Percentiles rank a stretch among this genome's conserved stretches.
Conservation (phyloP, 2,329 filamentous ascomycete species). For the Beauveria brongniartii region DNA sequence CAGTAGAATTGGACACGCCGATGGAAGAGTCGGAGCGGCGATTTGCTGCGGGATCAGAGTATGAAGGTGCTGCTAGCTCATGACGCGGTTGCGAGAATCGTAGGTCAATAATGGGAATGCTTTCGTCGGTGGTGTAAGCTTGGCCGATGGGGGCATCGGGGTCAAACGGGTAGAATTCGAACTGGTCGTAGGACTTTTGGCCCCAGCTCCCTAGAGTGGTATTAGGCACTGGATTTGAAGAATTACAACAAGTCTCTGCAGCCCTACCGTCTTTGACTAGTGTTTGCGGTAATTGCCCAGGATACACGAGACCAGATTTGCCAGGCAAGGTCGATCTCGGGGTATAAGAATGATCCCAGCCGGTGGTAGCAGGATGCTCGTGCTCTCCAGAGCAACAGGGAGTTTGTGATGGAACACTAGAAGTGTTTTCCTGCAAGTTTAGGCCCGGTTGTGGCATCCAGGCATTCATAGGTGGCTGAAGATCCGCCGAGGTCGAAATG, state of each 20-base stretch:
- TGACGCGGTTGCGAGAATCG: slow-evolving; percentile 39
- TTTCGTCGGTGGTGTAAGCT: slow-evolving; percentile 54
- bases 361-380: neutral
- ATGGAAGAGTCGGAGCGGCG: slow-evolving; percentile 67
- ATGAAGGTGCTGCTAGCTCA: slow-evolving; percentile 39
- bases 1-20: slow-evolving; percentile 59
- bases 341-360: slow-evolving; percentile 3
- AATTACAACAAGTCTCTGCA: neutral
- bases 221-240: neutral
- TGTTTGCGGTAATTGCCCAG: neutral
- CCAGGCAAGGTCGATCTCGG: neutral
- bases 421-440: neutral
- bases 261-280: slow-evolving; percentile 7
- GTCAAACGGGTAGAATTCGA: slow-evolving; percentile 48
- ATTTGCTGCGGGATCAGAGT: slow-evolving; percentile 44
- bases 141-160: slow-evolving; percentile 53
- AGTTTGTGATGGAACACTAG: neutral
- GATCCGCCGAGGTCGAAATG: slow-evolving; percentile 2
- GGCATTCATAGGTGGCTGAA: slow-evolving; percentile 1
- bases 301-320: neutral
- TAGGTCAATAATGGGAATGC: slow-evolving; percentile 54
- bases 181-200: slow-evolving; percentile 46
- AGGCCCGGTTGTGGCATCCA: slow-evolving; percentile 4
- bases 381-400: neutral
- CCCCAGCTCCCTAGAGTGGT: slow-evolving; percentile 31